Evolutionary conservation across 768 basidiomycete species (phyloP).

Genomic region (Galerina marginata): DNA sequence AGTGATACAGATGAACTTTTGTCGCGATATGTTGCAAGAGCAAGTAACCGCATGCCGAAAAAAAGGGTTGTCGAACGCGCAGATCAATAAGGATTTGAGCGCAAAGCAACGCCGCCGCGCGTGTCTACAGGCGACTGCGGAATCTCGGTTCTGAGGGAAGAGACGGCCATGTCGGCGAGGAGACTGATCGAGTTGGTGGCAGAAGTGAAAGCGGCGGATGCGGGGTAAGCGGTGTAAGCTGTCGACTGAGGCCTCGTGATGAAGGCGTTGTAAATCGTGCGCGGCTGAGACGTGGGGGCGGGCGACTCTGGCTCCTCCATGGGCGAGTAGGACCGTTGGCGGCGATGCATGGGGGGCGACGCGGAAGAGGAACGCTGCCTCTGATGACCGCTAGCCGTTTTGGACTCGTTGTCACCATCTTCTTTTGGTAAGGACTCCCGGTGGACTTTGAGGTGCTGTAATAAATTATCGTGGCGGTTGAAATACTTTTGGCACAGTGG

Average conservation of each 20-base stretch:
- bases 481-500: constrained; percentile 74
- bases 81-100: constrained; percentile 14
- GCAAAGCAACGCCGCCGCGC: constrained; percentile 14
- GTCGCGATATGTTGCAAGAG: neutral
- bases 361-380: constrained; percentile 14
- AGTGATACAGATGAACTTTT: constrained; percentile 12
- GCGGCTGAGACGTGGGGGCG: constrained; percentile 19
- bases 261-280: constrained; percentile 34
- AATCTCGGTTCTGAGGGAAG: constrained; percentile 48
- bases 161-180: constrained; percentile 48
- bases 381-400: neutral
- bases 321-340: constrained; percentile 24
- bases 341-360: constrained; percentile 21
- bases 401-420: neutral
- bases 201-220: constrained; percentile 16
- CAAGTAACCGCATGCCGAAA: neutral
- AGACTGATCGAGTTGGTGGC: constrained; percentile 31
- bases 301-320: constrained; percentile 24
- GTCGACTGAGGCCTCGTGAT: constrained; percentile 17
- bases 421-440: constrained; percentile 35
- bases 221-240: constrained; percentile 9
- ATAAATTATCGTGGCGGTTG: constrained; percentile 80
- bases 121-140: constrained; percentile 36
- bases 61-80: neutral
- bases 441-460: constrained; percentile 80